Evolutionary conservation across 495 filamentous ascomycete genomes (phyloP).

Genomic region (Emericellopsis terricola): DNA sequence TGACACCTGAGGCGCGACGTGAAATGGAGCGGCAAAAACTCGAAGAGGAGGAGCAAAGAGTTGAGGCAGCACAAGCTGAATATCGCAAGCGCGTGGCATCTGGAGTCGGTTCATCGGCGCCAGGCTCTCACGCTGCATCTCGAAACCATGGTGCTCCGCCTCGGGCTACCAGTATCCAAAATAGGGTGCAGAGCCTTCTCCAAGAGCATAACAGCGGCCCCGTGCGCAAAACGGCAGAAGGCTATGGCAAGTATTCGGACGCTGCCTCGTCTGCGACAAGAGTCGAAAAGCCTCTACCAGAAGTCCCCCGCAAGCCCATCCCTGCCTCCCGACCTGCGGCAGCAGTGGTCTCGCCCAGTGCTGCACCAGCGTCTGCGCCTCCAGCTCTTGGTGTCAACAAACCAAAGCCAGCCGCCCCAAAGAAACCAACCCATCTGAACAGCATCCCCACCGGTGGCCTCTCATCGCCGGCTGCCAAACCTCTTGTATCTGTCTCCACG

Average conservation of each 20-base stretch:
- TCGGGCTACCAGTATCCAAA: constrained; percentile 69
- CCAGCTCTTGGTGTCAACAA: neutral
- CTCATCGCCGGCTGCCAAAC: constrained; percentile 1
- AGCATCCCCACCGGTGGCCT: constrained; percentile 20
- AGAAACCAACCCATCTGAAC: constrained; percentile 34
- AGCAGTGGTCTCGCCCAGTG: neutral
- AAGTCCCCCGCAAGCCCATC: constrained; percentile 1
- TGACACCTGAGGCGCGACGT: constrained; percentile 77
- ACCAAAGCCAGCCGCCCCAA: constrained; percentile 20
- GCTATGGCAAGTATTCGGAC: constrained; percentile 75
- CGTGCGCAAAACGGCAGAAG: constrained; percentile 58
- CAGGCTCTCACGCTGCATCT: no score
- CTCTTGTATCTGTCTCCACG: constrained; percentile 1
- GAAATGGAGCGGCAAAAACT: constrained; percentile 76
- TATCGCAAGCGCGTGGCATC: constrained; percentile 64
- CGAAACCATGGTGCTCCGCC: no score
- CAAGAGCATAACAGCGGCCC: constrained; percentile 44
- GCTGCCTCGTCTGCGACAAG: constrained; percentile 6
- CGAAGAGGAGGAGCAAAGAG: constrained; percentile 79
- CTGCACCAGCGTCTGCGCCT: constrained; percentile 2
- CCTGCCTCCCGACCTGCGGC: neutral
- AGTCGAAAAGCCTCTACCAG: constrained; percentile 1
- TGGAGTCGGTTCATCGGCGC: constrained; percentile 24
- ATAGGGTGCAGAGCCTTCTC: constrained; percentile 72
- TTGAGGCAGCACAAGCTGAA: constrained; percentile 80